A percentile compares a stretch with the other conserved stretches of the same genome.
phyloP scores from a whole-genome alignment of 2,329 filamentous ascomycete genomes.

The Graphium sp. region DNA sequence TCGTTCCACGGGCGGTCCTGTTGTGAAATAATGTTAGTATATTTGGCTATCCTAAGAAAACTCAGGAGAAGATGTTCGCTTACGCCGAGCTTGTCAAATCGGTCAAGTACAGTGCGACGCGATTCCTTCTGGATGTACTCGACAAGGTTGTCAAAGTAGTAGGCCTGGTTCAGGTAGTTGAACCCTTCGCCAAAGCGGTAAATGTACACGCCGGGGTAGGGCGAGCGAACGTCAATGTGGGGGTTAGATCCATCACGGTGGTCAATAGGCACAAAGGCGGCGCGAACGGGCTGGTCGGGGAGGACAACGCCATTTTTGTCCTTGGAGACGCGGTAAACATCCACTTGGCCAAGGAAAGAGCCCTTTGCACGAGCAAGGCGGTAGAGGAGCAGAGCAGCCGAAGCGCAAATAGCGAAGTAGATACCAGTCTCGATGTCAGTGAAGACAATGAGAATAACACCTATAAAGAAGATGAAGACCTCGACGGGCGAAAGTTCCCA shows the following conservation, averaged over 20 bases:
- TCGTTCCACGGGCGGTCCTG: slow-evolving; percentile 39
- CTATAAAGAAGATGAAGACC: slow-evolving; percentile 81
- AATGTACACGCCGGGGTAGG: slow-evolving; percentile 35
- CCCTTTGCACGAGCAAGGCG: slow-evolving; percentile 71
- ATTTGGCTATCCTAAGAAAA: neutral
- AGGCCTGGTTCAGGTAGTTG: slow-evolving; percentile 36
- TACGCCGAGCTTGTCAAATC: slow-evolving; percentile 27
- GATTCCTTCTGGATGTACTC: slow-evolving; percentile 26
- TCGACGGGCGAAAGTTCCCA: slow-evolving; percentile 88
- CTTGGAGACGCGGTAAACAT: slow-evolving; percentile 11
- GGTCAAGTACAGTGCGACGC: slow-evolving; percentile 22
- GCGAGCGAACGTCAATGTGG: slow-evolving; percentile 22
- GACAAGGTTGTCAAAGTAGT: slow-evolving; percentile 30
- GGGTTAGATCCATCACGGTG: slow-evolving; percentile 34
- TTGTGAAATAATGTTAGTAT: slow-evolving; percentile 1
- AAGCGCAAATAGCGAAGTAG: slow-evolving; percentile 69
- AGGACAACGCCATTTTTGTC: slow-evolving; percentile 4
- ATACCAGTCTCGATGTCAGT: slow-evolving; percentile 80
- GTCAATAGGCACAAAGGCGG: slow-evolving; percentile 27
- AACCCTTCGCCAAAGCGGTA: slow-evolving; percentile 38
- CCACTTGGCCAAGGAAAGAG: slow-evolving; percentile 67
- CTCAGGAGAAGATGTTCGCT: slow-evolving; percentile 9
- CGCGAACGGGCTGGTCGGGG: slow-evolving; percentile 3
- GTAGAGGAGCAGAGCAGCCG: slow-evolving; percentile 64
- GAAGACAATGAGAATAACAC: slow-evolving; percentile 83